Base-by-base conservation (phyloP, 805 yeast genomes). In the Lachancea sp. region DNA sequence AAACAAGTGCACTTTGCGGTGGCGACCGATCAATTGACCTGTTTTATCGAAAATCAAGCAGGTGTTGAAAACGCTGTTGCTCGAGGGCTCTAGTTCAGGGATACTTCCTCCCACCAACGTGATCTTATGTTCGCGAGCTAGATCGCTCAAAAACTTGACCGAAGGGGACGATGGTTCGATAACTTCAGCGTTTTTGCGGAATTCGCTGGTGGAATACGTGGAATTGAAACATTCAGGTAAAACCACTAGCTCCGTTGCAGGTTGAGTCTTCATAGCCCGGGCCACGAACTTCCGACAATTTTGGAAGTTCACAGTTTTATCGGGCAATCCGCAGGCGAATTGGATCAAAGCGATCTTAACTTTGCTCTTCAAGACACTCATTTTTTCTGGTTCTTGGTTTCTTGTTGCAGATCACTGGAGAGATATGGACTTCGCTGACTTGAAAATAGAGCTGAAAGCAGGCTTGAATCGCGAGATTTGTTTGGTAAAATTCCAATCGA, bases 191-290 rank as follows among this genome's bases (percentile, higher is more conserved):
- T 93, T 91, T 48, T 86, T 81, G 5, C 85, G 78, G 66, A 93
- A 93, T 50, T 90, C 83, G 47, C 78, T 77, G 25, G 88, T 95
- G 0, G 95, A 79, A 60, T 93, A 93, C 2, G 98, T 98, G 1
- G 96, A 86, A 63, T 91, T 93, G 77, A 90, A 91, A 68, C 96
- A 89, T 68, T 93, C 98, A 8, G 99, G 99, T 27, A 93, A 70
- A 52, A 93, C 87, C 10, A 93, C 77, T 35, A 91, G 70, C 56
- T 90, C 85, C 7, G 82, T 76, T 7, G 81, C 77, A 15, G 79
- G 72, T 19, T 82, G 79, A 45, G 70, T 61, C 11, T 46, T 38
- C 35, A 82, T 49, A 0, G 98, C 97, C 46, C 75, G 77, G 18
- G 72, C 70, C 38, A 88, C 78, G 53, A 75, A 79, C 10, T 71